Conservation (phyloP, 1,139 yeast species). For the Suhomyces taliae region DNA sequence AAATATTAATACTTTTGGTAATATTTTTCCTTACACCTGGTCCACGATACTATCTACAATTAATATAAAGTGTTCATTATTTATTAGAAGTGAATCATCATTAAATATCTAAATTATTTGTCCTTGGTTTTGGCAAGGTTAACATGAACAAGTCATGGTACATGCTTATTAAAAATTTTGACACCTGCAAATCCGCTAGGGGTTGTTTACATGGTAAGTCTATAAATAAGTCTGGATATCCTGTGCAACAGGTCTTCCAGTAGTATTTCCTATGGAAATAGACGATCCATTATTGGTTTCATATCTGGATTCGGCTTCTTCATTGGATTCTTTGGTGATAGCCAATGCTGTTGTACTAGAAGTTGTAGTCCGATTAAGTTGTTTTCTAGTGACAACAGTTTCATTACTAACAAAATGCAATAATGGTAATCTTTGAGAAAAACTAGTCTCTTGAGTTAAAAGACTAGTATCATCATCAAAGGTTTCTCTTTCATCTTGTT, state of each 20-base stretch:
- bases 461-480: conserved; percentile 6
- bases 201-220: neutral
- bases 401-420: conserved; percentile 29
- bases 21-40: too few species aligned
- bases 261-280: conserved; percentile 3
- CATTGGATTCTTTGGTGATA: conserved; percentile 7
- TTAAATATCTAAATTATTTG: too few species aligned
- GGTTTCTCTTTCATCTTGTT: conserved; percentile 1
- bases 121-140: too few species aligned
- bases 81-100: too few species aligned
- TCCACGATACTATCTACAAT: too few species aligned
- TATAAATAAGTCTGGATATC: conserved; percentile 5
- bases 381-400: conserved; percentile 16
- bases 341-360: conserved; percentile 8
- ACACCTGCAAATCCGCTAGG: too few species aligned
- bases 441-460: conserved; percentile 21
- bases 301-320: conserved; percentile 3
- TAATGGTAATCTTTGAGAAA: conserved; percentile 35
- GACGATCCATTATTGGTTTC: conserved; percentile 4
- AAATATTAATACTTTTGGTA: too few species aligned
- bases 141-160: too few species aligned
- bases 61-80: too few species aligned
- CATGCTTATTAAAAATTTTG: too few species aligned
- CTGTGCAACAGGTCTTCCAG: conserved; percentile 3
- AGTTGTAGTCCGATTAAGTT: conserved; percentile 2